These are phyloP conservation scores for Elongisporangium prolatum DNA, from an alignment of 352 stramenopile genomes.

Conservation along the genomic window DNA sequence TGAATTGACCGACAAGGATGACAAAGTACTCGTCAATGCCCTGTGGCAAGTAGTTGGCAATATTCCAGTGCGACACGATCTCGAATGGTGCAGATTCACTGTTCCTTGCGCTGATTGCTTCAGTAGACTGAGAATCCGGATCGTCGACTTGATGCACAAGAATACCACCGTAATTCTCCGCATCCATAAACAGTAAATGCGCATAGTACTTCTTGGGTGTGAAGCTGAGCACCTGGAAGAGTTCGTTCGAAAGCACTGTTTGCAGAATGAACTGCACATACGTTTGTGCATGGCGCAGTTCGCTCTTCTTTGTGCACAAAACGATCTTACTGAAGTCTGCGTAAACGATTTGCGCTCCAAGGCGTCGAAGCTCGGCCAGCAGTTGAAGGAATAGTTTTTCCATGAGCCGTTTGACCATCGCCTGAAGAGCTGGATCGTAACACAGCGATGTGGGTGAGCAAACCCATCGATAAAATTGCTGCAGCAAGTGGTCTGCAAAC, in stretches of 20 bases:
- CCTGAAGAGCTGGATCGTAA: slow-evolving; percentile 93
- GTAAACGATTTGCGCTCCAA: slow-evolving; percentile 95
- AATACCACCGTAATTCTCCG: slow-evolving; percentile 95
- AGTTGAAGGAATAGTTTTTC: slow-evolving; percentile 91
- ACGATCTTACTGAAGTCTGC: slow-evolving; percentile 76
- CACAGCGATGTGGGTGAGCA: slow-evolving; percentile 88
- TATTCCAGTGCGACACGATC: slow-evolving; percentile 87
- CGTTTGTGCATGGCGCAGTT: slow-evolving; percentile 86
- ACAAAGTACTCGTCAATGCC: slow-evolving; percentile 87
- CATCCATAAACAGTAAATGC: slow-evolving; percentile 94
- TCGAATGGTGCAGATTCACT: slow-evolving; percentile 33
- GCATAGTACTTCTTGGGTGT: slow-evolving; percentile 83
- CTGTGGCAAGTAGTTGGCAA: slow-evolving; percentile 80
- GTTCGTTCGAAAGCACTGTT: slow-evolving; percentile 82
- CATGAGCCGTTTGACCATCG: slow-evolving; percentile 95
- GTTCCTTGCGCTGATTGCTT: slow-evolving; percentile 12
- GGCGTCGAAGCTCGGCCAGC: slow-evolving; percentile 90
- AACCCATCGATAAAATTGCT: slow-evolving; percentile 95
- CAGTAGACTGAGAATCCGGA: slow-evolving; percentile 15
- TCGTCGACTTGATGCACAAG: slow-evolving; percentile 42
- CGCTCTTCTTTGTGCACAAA: slow-evolving; percentile 58
- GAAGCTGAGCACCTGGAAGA: slow-evolving; percentile 81
- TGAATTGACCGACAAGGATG: slow-evolving; percentile 87
- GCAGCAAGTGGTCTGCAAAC: slow-evolving; percentile 94
- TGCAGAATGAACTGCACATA: slow-evolving; percentile 95